These are phyloP conservation scores for Leccinum subrobustum DNA, from an alignment of 1,284 basidiomycete genomes.

Conservation along the genomic window DNA sequence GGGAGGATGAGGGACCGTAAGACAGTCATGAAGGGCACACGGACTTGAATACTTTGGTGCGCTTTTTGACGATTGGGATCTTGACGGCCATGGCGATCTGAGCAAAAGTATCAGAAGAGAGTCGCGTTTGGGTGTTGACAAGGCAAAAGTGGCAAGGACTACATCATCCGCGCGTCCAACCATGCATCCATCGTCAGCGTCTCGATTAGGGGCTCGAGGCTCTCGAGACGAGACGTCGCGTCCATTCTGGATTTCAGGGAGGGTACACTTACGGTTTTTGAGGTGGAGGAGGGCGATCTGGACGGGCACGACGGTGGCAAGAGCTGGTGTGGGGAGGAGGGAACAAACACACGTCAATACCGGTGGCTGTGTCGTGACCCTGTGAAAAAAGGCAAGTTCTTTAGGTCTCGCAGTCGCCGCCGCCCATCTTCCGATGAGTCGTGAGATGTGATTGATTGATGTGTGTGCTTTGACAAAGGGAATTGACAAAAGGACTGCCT, in stretches of 20 bases:
- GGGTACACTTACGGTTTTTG: slow-evolving; percentile 40
- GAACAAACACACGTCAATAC: slow-evolving; percentile 30
- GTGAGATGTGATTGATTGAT: not conserved
- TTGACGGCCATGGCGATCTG: slow-evolving; percentile 77
- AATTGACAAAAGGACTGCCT: not conserved
- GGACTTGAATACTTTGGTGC: slow-evolving; percentile 92
- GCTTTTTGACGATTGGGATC: slow-evolving; percentile 94
- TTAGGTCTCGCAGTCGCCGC: not conserved
- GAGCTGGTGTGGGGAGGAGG: not conserved
- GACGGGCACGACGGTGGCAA: slow-evolving; percentile 3
- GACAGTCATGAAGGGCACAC: slow-evolving; percentile 31
- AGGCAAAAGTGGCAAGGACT: slow-evolving; percentile 3
- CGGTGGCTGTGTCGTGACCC: slow-evolving; percentile 24
- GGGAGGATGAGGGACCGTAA: slow-evolving; percentile 18
- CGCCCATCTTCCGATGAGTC: not conserved
- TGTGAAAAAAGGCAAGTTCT: not conserved
- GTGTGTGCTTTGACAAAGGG: not conserved
- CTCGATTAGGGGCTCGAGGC: not conserved
- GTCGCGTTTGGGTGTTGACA: slow-evolving; percentile 1
- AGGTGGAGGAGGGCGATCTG: slow-evolving; percentile 33
- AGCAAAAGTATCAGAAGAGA: slow-evolving; percentile 20
- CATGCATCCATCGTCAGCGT: slow-evolving; percentile 34
- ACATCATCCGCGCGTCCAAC: slow-evolving; percentile 29
- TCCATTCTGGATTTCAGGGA: not conserved
- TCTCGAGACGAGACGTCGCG: not conserved